Conservation (phyloP, 2,329 filamentous ascomycete genomes). For the Zymoseptoria pseudotritici region DNA sequence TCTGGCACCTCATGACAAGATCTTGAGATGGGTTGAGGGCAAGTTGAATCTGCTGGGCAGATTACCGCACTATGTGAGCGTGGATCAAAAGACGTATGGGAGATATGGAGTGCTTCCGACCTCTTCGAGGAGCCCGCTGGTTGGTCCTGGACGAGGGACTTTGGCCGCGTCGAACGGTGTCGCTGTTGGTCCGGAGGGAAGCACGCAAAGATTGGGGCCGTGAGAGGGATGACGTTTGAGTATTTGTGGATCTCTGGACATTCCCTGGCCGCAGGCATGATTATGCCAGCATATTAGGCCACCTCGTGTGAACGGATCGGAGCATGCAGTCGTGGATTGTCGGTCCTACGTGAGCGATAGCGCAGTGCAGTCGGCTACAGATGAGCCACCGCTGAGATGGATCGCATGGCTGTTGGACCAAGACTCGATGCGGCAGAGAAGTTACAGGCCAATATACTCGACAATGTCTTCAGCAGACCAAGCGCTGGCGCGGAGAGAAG, state of each 20-base stretch:
- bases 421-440: neutral
- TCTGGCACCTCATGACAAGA: slow-evolving; percentile 80
- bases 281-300: neutral
- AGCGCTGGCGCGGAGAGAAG: neutral
- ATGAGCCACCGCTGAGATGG: neutral
- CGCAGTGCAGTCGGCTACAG: neutral
- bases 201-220: slow-evolving; percentile 61
- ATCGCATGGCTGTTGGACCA: neutral
- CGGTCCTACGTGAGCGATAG: neutral
- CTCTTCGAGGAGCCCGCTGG: slow-evolving; percentile 9
- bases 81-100: slow-evolving; percentile 93
- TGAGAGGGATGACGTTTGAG: slow-evolving; percentile 34
- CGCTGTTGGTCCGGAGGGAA: slow-evolving; percentile 55
- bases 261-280: neutral
- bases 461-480: neutral
- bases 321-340: neutral
- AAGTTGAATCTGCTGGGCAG: slow-evolving; percentile 79
- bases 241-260: neutral
- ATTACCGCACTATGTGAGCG: slow-evolving; percentile 84
- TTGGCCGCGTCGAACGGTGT: slow-evolving; percentile 28
- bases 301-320: neutral
- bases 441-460: neutral
- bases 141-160: slow-evolving; percentile 23
- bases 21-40: slow-evolving; percentile 77
- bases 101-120: slow-evolving; percentile 78